phyloP scores from a whole-genome alignment of 2,329 filamentous ascomycete species.

The Raffaelea ambrosiae region DNA sequence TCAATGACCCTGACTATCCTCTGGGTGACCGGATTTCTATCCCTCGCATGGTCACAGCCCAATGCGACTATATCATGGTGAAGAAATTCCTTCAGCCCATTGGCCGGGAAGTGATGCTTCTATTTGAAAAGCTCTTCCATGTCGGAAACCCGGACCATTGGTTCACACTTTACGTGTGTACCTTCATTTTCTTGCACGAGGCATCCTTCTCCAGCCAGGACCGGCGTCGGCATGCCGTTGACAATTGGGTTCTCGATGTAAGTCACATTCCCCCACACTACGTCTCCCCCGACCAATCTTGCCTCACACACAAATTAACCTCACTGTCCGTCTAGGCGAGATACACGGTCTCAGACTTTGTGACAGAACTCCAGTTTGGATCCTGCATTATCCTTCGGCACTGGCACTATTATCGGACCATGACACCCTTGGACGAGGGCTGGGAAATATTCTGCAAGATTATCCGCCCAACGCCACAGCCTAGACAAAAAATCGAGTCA shows the following conservation, averaged over 20 bases:
- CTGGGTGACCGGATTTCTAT: constrained; percentile 26
- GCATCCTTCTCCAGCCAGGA: constrained; percentile 30
- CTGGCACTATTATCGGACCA: constrained; percentile 42
- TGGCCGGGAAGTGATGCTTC: constrained; percentile 22
- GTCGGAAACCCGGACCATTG: constrained; percentile 22
- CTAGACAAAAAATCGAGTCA: constrained; percentile 14
- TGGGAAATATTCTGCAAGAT: constrained; percentile 15
- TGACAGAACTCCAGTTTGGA: constrained; percentile 34
- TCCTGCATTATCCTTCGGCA: constrained; percentile 37
- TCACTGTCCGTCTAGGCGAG: constrained; percentile 16
- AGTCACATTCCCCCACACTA: background rate
- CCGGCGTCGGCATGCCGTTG: constrained; percentile 31
- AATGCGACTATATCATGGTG: constrained; percentile 34
- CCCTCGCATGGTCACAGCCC: constrained; percentile 36
- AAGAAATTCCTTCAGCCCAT: constrained; percentile 25
- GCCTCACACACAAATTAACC: background rate
- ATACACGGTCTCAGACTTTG: constrained; percentile 30
- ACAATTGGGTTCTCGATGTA: constrained; percentile 19
- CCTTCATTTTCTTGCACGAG: constrained; percentile 35
- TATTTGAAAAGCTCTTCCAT: constrained; percentile 26
- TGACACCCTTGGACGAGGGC: constrained; percentile 21
- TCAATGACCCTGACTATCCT: constrained; percentile 27
- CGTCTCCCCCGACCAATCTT: too few relatives aligned
- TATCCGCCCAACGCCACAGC: constrained; percentile 1
- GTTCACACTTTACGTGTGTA: constrained; percentile 28